Base-by-base conservation (phyloP, 306 rosid genomes). In the Datisca glomerata region DNA sequence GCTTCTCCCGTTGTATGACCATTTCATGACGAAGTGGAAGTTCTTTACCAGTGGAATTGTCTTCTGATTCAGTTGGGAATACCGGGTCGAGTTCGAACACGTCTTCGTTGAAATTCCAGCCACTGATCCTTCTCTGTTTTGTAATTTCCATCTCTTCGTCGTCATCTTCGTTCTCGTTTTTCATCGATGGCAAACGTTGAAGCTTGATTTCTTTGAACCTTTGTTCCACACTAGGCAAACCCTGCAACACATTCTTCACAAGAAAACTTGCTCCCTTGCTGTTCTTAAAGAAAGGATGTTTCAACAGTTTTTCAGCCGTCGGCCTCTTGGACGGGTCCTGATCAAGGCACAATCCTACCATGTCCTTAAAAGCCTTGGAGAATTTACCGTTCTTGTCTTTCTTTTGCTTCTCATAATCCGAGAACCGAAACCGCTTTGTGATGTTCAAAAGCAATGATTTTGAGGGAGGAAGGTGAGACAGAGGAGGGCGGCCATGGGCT, bases 21-120 rank as follows among this genome's bases (percentile, higher is more conserved):
- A 15, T 41, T 38, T 80, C 71, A 0, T 63, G 57, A 5, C 51
- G 73, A 43, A 63, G 54, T 8, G 37, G 4, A 10, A 63, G 73
- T 40, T 49, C 58, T 50, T 69, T 72, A 5, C 18, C 49, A 1
- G 13, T 19, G 0, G 50, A 23, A 24, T 49, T 35, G 1, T 37
- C 62, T 0, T 1, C 9, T 5, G 50, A 7, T 20, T 58, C 56
- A 1, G 37, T 48, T 3, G 73, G 85, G 24, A 75, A 83, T 0
- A 73, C 67, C 3, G 81, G 76, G 7, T 72, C 60, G 12, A 84
- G 72, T 12, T 68, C 33, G 41, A 84, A 62, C 2, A 65, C 76
- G 0, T 79, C 81, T 60, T 79, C 81, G 31, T 84, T 73, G 63
- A 70, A 84, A 44, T 76, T 71, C 92, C 86, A 79, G 5, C 79